A percentile compares a stretch with the other conserved stretches of the same genome.
phyloP scores from a whole-genome alignment of 2,329 filamentous ascomycete species.

The Ceratocystis harringtonii region DNA sequence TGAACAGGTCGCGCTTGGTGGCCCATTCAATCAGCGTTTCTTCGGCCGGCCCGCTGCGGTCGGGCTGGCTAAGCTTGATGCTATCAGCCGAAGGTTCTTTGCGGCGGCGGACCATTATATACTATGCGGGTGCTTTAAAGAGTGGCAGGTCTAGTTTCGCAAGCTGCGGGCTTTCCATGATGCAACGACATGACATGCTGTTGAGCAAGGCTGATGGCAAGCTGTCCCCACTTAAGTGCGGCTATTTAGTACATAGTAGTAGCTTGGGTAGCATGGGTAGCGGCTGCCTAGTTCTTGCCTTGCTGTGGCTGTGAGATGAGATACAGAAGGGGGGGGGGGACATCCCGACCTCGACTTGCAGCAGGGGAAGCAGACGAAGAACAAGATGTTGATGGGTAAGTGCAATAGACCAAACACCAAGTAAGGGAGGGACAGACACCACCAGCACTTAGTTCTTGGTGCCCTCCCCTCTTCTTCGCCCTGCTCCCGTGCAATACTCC shows the following conservation, averaged over 20 bases:
- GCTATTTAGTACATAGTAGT: neutral
- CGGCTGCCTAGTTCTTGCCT: neutral
- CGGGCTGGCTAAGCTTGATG: slow-evolving; percentile 53
- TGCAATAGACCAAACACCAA: too few species aligned
- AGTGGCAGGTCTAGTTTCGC: neutral
- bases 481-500: too few species aligned
- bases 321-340: neutral
- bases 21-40: slow-evolving; percentile 63
- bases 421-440: too few species aligned
- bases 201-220: neutral
- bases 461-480: too few species aligned
- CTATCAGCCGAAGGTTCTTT: slow-evolving; percentile 31
- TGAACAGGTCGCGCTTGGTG: slow-evolving; percentile 45
- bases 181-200: neutral
- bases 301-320: neutral
- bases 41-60: slow-evolving; percentile 44
- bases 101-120: slow-evolving; percentile 34
- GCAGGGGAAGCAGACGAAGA: neutral
- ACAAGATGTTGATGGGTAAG: neutral
- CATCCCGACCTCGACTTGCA: neutral
- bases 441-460: too few species aligned
- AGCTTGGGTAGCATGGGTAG: neutral
- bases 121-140: neutral
- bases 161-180: neutral
- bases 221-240: neutral